Conservation (phyloP, 345 rosid genomes). For the Balakata baccata region DNA sequence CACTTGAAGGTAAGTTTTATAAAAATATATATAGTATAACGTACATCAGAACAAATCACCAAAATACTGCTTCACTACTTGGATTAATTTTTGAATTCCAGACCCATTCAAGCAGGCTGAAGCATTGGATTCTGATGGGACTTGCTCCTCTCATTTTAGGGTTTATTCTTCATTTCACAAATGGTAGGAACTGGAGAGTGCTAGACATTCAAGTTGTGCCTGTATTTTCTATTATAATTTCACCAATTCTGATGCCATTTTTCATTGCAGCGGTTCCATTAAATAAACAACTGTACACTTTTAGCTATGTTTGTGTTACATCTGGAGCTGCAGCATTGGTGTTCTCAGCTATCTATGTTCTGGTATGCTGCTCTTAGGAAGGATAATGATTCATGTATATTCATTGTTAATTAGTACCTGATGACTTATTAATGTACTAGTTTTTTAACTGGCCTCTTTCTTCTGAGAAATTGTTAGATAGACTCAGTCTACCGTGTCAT, state of each 20-base stretch:
- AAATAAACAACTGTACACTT: constrained; percentile 74
- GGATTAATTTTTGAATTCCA: constrained; percentile 25
- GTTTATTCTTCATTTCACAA: constrained; percentile 57
- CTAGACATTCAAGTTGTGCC: neutral
- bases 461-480: no score
- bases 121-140: constrained; percentile 71
- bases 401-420: neutral
- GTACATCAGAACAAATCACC: neutral
- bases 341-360: constrained; percentile 57
- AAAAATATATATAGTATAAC: neutral
- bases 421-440: neutral
- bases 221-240: neutral
- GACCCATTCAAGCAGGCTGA: constrained; percentile 63
- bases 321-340: constrained; percentile 78
- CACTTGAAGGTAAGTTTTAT: constrained; percentile 52
- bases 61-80: constrained; percentile 11
- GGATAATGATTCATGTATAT: neutral
- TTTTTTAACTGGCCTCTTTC: neutral
- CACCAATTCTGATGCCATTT: neutral
- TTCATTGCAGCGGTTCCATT: constrained; percentile 63
- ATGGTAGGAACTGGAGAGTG: constrained; percentile 45
- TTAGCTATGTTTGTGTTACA: constrained; percentile 80
- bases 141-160: constrained; percentile 53
- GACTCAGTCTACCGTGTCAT: no score
- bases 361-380: constrained; percentile 43